A percentile compares a stretch with the other conserved stretches of the same genome.
These are phyloP conservation scores for Arthromyces matolae DNA, from an alignment of 768 basidiomycete species.

Conservation along the genomic window DNA sequence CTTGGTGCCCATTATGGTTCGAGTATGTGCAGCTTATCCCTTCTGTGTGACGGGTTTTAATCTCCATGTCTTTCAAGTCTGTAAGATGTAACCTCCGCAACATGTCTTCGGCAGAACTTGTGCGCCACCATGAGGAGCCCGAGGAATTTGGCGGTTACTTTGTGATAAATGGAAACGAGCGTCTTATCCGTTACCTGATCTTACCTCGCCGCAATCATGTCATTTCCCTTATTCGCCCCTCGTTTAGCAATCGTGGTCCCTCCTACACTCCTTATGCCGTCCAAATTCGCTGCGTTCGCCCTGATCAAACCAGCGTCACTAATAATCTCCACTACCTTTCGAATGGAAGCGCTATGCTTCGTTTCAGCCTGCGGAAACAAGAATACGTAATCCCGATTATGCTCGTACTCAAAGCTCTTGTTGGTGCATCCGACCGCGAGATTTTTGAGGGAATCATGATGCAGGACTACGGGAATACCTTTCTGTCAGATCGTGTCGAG, in stretches of 20 bases:
- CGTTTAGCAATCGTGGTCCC: conserved; percentile 89
- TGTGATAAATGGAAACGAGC: conserved; percentile 97
- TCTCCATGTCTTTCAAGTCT: conserved; percentile 56
- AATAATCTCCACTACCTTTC: conserved; percentile 98
- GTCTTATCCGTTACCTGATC: conserved; percentile 95
- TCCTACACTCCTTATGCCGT: conserved; percentile 94
- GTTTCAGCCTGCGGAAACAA: conserved; percentile 96
- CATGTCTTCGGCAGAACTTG: conserved; percentile 82
- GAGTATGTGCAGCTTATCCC: conserved; percentile 50
- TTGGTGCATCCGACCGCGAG: conserved; percentile 89
- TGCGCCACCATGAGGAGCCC: conserved; percentile 89
- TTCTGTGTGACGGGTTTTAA: background rate
- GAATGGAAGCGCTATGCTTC: conserved; percentile 93
- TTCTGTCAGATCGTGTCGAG: conserved; percentile 96
- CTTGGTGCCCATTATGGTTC: conserved; percentile 93
- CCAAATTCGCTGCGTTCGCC: conserved; percentile 91
- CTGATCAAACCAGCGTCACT: conserved; percentile 89
- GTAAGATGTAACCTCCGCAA: conserved; percentile 87
- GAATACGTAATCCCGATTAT: conserved; percentile 98
- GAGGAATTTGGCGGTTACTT: conserved; percentile 99
- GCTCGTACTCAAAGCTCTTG: conserved; percentile 91
- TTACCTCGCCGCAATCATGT: conserved; percentile 95
- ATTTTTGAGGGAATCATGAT: conserved; percentile 96
- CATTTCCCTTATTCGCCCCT: conserved; percentile 86
- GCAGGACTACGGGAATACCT: conserved; percentile 96